phyloP scores from a whole-genome alignment of 192 early-diverging fungal genomes.

The Spinellus fusiger region DNA sequence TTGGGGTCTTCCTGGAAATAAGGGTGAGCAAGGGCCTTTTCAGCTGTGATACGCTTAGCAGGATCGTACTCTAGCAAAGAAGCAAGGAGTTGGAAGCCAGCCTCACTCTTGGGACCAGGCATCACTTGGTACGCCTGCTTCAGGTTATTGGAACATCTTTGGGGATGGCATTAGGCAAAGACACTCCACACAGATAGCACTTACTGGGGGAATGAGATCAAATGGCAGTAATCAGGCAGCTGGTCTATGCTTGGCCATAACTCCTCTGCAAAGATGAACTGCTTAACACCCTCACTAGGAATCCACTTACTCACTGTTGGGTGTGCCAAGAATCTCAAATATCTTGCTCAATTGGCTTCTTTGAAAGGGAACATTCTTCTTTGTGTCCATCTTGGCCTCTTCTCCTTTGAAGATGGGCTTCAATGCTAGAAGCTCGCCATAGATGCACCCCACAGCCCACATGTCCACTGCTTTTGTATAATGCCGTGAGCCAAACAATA shows the following conservation, averaged over 20 bases:
- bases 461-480: slow-evolving; percentile 77
- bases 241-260: slow-evolving; percentile 68
- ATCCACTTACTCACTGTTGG: slow-evolving; percentile 51
- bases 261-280: slow-evolving; percentile 43
- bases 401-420: slow-evolving; percentile 91
- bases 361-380: slow-evolving; percentile 80
- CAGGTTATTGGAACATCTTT: slow-evolving; percentile 38
- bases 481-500: slow-evolving; percentile 79
- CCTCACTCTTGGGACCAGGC: slow-evolving; percentile 29
- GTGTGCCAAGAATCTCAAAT: slow-evolving; percentile 82
- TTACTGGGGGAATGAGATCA: slow-evolving; percentile 57
- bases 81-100: slow-evolving; percentile 62
- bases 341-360: slow-evolving; percentile 82
- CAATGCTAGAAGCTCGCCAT: slow-evolving; percentile 81
- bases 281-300: background rate
- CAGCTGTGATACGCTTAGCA: slow-evolving; percentile 63
- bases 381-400: slow-evolving; percentile 75
- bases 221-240: slow-evolving; percentile 61
- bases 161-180: background rate
- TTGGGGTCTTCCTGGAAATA: slow-evolving; percentile 77
- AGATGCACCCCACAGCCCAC: slow-evolving; percentile 93
- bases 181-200: background rate
- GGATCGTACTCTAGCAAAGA: slow-evolving; percentile 82
- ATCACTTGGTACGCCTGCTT: slow-evolving; percentile 34
- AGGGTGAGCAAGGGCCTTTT: slow-evolving; percentile 71